These are phyloP conservation scores for Pseudogymnoascus sp. DNA, from an alignment of 2,329 filamentous ascomycete species.

Conservation along the genomic window DNA sequence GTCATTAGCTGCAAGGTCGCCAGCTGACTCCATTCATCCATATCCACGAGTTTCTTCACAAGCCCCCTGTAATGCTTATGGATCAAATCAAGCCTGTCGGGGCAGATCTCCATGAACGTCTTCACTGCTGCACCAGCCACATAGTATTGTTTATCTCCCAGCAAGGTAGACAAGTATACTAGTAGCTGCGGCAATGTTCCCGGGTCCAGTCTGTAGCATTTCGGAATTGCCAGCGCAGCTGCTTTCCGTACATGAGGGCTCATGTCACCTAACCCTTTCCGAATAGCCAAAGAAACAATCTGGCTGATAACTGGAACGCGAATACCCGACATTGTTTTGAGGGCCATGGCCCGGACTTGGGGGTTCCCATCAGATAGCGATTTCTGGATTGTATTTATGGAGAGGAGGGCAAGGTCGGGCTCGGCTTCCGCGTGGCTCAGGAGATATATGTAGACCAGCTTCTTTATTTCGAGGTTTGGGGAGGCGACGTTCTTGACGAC, in stretches of 20 bases:
- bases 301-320: conserved; percentile 96
- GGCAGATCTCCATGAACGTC: conserved; percentile 83
- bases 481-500: conserved; percentile 97
- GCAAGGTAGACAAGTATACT: conserved; percentile 68
- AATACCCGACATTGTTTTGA: conserved; percentile 96
- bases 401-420: conserved; percentile 87
- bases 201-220: conserved; percentile 88
- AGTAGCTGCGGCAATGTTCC: conserved; percentile 75
- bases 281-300: conserved; percentile 92
- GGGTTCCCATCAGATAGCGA: conserved; percentile 89
- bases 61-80: conserved; percentile 82
- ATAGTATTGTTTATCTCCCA: conserved; percentile 91
- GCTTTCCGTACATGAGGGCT: conserved; percentile 88
- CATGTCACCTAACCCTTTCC: conserved; percentile 89
- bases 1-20: conserved; percentile 76
- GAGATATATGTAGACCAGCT: conserved; percentile 97
- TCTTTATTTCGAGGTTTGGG: conserved; percentile 89
- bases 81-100: conserved; percentile 77
- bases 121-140: conserved; percentile 91
- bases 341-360: conserved; percentile 80
- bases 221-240: conserved; percentile 87
- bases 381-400: conserved; percentile 98
- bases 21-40: conserved; percentile 98
- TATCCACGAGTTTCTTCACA: conserved; percentile 87
- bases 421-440: conserved; percentile 94